These are phyloP conservation scores for Pigoraptor vietnamica DNA, from an alignment of 78 protist species.

Conservation along the genomic window DNA sequence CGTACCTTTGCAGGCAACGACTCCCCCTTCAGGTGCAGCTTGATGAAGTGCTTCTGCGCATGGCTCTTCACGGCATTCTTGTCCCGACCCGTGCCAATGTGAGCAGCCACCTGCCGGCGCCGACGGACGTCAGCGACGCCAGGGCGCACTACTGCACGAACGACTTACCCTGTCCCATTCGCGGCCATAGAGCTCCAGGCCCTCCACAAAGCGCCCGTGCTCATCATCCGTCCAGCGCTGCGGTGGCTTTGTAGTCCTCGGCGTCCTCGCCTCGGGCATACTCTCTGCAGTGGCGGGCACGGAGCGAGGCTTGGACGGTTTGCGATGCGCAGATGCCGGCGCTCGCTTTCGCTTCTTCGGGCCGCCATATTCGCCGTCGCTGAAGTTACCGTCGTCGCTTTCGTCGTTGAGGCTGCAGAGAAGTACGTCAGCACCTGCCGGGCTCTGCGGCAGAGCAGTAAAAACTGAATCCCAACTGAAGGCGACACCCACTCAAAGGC, in stretches of 20 bases:
- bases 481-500: background rate
- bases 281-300: too few relatives aligned
- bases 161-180: slow-evolving; percentile 33
- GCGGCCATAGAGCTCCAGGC: slow-evolving; percentile 35
- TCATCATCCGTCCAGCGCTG: slow-evolving; percentile 26
- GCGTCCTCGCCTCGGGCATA: too few relatives aligned
- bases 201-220: slow-evolving; percentile 21
- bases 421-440: too few relatives aligned
- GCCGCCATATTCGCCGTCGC: background rate
- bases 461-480: too few relatives aligned
- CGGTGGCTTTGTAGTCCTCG: background rate
- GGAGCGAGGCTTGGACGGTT: too few relatives aligned
- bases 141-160: too few relatives aligned
- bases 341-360: background rate
- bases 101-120: background rate
- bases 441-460: too few relatives aligned
- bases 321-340: too few relatives aligned
- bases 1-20: slow-evolving; percentile 19
- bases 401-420: background rate
- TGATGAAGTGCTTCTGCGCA: slow-evolving; percentile 35
- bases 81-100: slow-evolving; percentile 5
- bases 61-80: background rate
- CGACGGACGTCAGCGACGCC: background rate
- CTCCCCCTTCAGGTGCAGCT: background rate
- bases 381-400: background rate